These are phyloP conservation scores for Apiotrichum veenhuisii DNA, from an alignment of 1,284 basidiomycete genomes.

Conservation along the genomic window DNA sequence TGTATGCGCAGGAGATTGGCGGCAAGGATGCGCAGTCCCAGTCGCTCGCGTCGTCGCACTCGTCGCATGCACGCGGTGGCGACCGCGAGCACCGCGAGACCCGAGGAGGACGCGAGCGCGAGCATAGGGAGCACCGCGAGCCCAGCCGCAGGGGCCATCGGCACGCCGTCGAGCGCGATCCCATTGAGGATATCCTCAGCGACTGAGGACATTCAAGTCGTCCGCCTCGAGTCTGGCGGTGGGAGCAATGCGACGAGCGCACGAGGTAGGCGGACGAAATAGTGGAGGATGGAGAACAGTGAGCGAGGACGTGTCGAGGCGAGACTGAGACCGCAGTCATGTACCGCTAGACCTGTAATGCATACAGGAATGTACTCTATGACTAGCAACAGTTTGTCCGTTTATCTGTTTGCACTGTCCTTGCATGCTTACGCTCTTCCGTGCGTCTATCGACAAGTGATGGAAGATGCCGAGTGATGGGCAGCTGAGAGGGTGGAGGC, in stretches of 20 bases:
- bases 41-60: no score
- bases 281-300: background rate
- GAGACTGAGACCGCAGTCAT: background rate
- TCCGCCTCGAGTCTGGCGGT: no score
- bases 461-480: no score
- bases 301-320: background rate
- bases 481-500: no score
- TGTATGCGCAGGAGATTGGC: background rate
- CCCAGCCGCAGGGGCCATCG: background rate
- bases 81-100: background rate
- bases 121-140: background rate
- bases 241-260: background rate
- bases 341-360: conserved; percentile 1
- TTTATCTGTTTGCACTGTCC: no score
- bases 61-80: background rate
- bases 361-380: conserved; percentile 3
- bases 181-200: background rate
- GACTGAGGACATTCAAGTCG: background rate
- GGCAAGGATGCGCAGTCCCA: no score
- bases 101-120: background rate
- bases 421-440: no score
- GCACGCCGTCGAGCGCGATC: background rate
- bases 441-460: no score
- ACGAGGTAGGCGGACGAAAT: background rate
- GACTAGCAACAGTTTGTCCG: background rate